Conservation (phyloP, 1,284 basidiomycete genomes). For the Microbotryomycetes sp. region DNA sequence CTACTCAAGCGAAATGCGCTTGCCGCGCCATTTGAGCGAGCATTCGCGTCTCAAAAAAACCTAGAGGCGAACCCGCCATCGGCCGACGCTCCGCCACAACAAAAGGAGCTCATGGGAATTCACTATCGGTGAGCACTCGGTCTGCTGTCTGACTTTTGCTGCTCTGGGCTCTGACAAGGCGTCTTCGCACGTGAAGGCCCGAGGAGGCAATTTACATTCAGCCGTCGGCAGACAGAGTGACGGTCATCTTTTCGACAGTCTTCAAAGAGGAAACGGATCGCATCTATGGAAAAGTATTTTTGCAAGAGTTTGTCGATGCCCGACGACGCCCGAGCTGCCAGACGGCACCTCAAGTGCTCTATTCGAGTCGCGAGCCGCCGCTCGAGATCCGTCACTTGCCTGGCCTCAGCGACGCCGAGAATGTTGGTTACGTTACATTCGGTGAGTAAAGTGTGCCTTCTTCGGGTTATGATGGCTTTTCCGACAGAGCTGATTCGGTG, state of each 20-base stretch:
- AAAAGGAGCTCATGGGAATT: conserved; percentile 75
- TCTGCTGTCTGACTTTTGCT: not conserved
- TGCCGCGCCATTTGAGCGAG: conserved; percentile 87
- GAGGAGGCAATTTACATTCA: conserved; percentile 96
- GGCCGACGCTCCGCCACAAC: conserved; percentile 45
- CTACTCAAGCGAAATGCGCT: conserved; percentile 89
- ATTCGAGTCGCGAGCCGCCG: conserved; percentile 89
- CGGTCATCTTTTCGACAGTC: conserved; percentile 93
- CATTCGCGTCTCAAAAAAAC: conserved; percentile 78
- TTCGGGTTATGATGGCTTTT: not conserved
- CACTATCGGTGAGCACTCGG: conserved; percentile 60
- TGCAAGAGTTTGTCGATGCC: conserved; percentile 99
- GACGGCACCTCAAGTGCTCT: conserved; percentile 96
- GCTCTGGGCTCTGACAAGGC: not conserved
- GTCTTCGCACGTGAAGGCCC: conserved; percentile 44
- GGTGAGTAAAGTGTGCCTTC: conserved; percentile 41
- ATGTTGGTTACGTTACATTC: conserved; percentile 97
- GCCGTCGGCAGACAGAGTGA: conserved; percentile 88
- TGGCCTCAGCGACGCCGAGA: conserved; percentile 71
- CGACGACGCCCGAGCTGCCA: conserved; percentile 86
- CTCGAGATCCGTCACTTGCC: conserved; percentile 85
- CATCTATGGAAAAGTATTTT: conserved; percentile 92
- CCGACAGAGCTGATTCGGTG: not conserved
- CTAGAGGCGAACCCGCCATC: conserved; percentile 55
- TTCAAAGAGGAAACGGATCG: conserved; percentile 98